Percentiles rank a stretch among this genome's conserved stretches.
phyloP scores from a whole-genome alignment of 345 rosid genomes.

The Eucalyptus dawsonii region DNA sequence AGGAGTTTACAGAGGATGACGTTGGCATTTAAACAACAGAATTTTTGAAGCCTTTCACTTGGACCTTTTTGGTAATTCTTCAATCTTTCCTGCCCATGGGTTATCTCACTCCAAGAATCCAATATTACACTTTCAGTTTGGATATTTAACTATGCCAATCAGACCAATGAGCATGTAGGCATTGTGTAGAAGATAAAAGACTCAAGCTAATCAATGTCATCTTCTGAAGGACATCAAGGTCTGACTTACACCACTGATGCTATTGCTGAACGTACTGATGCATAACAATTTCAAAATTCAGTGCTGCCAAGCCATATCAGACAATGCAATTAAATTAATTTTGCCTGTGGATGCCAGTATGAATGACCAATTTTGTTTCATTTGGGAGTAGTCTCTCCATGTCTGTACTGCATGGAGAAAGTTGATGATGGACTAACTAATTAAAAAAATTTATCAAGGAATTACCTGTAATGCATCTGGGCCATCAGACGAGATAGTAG shows the following conservation, averaged over 20 bases:
- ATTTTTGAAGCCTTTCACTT: background rate
- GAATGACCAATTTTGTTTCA: background rate
- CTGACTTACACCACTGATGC: background rate
- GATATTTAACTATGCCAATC: background rate
- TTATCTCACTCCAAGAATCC: background rate
- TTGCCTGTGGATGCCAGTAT: background rate
- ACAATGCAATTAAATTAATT: background rate
- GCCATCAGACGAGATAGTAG: constrained; percentile 61
- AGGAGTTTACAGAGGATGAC: background rate
- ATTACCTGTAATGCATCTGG: constrained; percentile 63
- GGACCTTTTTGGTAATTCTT: background rate
- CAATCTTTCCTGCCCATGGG: background rate
- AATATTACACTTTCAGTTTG: background rate
- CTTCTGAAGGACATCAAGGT: background rate
- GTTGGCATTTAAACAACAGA: background rate
- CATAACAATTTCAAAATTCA: background rate
- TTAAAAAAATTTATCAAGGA: background rate
- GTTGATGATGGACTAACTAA: background rate
- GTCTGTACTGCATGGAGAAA: background rate
- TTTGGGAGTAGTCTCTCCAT: background rate
- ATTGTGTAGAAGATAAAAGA: background rate
- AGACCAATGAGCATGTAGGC: background rate
- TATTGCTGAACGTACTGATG: background rate
- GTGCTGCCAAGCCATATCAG: background rate
- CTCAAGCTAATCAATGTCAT: background rate